Evolutionary conservation across 129 eudicot genomes (phyloP).

Genomic region (Escallonia rubra): DNA sequence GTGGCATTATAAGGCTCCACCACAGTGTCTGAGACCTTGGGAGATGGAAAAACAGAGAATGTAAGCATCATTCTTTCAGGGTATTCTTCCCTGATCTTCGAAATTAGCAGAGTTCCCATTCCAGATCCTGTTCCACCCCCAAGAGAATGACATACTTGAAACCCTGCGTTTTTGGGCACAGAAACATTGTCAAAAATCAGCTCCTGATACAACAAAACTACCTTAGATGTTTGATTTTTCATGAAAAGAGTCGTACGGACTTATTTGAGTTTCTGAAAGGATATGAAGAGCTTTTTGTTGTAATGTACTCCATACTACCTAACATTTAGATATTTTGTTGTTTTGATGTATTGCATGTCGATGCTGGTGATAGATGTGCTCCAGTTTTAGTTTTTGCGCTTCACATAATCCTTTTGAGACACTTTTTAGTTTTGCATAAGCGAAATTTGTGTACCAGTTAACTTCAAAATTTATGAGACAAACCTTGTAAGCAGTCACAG

Average conservation of each 20-base stretch:
- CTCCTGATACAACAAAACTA: too few relatives aligned
- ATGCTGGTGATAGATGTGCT: too few relatives aligned
- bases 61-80: slow-evolving; percentile 60
- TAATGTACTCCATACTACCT: too few relatives aligned
- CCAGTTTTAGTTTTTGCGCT: too few relatives aligned
- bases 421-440: not conserved
- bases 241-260: not conserved
- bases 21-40: slow-evolving; percentile 51
- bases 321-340: too few relatives aligned
- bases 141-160: slow-evolving; percentile 56
- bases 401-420: too few relatives aligned
- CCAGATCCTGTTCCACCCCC: slow-evolving; percentile 70
- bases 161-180: slow-evolving; percentile 27
- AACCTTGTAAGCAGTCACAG: slow-evolving; percentile 56
- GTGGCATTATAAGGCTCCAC: slow-evolving; percentile 50
- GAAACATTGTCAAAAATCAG: not conserved
- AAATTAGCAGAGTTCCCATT: slow-evolving; percentile 53
- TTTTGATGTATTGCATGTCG: too few relatives aligned
- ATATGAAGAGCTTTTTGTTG: too few relatives aligned
- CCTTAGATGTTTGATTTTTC: not conserved
- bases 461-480: not conserved
- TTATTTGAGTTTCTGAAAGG: not conserved
- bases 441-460: not conserved
- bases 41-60: slow-evolving; percentile 55
- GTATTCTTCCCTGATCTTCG: slow-evolving; percentile 54